Evolutionary conservation across 148 eudicot species (phyloP), one percentile per base, ranked within the genome.

Genomic region (Diospyros kaki): DNA sequence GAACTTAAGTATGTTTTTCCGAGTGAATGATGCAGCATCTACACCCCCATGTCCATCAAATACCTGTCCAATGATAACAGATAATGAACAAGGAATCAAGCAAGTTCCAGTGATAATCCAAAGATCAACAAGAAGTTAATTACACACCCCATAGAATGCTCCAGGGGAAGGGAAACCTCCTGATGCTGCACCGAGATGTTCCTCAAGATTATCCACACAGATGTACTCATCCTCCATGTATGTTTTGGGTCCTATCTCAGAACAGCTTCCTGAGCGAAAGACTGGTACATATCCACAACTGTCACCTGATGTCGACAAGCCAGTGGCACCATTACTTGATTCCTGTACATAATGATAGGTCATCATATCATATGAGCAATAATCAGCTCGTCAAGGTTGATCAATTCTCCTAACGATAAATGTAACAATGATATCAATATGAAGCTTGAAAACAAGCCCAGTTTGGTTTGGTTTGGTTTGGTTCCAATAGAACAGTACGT

Each of bases 41-140:
- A 78, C 80, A 72, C 98, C 98, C 72, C 96, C 98, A 73, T 93
- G 98, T 18, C 98, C 98, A 82, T 93, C 98, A 84, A 91, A 93
- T 59, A 93, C 98, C 98, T 93, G 82, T 66, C 59, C 13, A 79
- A 40, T 73, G 0, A 66, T 58, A 15, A 10, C 10, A 68, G 28
- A 28, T 28, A 28, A 28, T 28, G 28, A 28, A 28, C 6, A 68
- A 68, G 42, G 71, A 51, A 6, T 17, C 12, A 68, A 66, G 13
- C 18, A 5, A 17, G 38, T 6, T 18, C 17, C 9, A 28, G 0
- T 3, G 38, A 40, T 1, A 4, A 68, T 50, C 43, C 13, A 68
- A 38, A 9, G 12, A 7, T 52, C 9, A 68, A 39, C 12, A 50
- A 40, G 10, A 17, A 46, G 48, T 12, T 38, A 15, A 67, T 56